These are phyloP conservation scores for Friedmanniomyces endolithicus DNA, from an alignment of 495 filamentous ascomycete species.

Conservation along the genomic window DNA sequence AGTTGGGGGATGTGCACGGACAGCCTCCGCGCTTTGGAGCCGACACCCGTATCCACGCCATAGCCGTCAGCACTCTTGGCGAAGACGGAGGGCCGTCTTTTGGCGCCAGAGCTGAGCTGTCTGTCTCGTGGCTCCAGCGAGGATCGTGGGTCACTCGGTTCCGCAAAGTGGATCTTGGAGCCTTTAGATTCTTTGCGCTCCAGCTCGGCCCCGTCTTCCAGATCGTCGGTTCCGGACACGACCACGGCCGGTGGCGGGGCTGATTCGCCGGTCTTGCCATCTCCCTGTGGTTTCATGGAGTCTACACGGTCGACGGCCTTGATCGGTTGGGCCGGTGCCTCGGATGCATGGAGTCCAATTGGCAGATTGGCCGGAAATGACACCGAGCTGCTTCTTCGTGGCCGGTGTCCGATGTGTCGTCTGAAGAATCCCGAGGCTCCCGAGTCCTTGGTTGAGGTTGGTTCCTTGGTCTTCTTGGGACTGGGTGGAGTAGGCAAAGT, in stretches of 20 bases:
- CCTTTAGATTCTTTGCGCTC: not conserved
- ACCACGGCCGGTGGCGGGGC: not conserved
- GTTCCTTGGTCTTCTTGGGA: slow-evolving; percentile 10
- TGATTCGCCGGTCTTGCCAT: too few species aligned
- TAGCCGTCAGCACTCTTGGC: not conserved
- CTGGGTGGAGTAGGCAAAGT: slow-evolving; percentile 8
- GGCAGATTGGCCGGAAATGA: slow-evolving; percentile 8
- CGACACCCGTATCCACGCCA: slow-evolving; percentile 13
- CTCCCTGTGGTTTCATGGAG: not conserved
- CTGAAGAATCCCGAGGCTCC: not conserved
- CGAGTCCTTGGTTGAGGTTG: not conserved
- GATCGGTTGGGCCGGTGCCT: not conserved
- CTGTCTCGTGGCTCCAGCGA: not conserved
- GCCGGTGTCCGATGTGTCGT: slow-evolving; percentile 25
- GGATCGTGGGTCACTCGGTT: not conserved
- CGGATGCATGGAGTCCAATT: not conserved
- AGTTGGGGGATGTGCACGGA: slow-evolving; percentile 8
- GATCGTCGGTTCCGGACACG: not conserved
- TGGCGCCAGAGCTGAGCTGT: not conserved
- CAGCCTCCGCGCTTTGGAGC: slow-evolving; percentile 13
- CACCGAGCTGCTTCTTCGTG: slow-evolving; percentile 17
- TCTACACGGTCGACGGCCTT: not conserved
- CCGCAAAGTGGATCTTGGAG: not conserved
- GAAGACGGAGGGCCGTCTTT: slow-evolving; percentile 13
- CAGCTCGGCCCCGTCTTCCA: not conserved